phyloP scores from a whole-genome alignment of 495 filamentous ascomycete genomes.

The Penicillium bovifimosum region DNA sequence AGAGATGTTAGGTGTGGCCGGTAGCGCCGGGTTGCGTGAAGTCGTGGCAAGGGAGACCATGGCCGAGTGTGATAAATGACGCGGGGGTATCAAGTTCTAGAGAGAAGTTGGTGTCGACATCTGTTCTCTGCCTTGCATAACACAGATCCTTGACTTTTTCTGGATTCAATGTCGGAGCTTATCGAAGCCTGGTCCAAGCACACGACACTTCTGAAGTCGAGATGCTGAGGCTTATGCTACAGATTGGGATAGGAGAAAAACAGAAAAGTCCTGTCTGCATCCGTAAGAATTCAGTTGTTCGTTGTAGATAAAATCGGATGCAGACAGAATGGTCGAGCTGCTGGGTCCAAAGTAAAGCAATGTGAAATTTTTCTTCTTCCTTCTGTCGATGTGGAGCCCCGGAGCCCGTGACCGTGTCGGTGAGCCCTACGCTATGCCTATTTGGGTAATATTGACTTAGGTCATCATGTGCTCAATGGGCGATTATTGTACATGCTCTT shows the following conservation, averaged over 20 bases:
- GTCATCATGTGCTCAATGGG: constrained; percentile 12
- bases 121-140: constrained; percentile 5
- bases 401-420: constrained; percentile 25
- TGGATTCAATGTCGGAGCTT: constrained; percentile 3
- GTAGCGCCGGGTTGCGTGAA: constrained; percentile 28
- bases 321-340: constrained; percentile 14
- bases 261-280: constrained; percentile 16
- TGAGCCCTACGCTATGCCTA: constrained; percentile 13
- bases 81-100: constrained; percentile 4
- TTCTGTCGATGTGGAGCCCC: constrained; percentile 9
- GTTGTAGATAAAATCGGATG: constrained; percentile 11
- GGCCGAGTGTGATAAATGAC: constrained; percentile 11
- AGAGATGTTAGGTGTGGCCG: constrained; percentile 16
- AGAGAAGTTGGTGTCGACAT: constrained; percentile 20
- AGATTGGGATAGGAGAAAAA: constrained; percentile 11
- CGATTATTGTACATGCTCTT: background rate
- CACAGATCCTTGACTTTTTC: constrained; percentile 1
- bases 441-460: constrained; percentile 17
- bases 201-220: constrained; percentile 21
- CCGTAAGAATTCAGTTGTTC: constrained; percentile 11
- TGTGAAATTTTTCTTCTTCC: constrained; percentile 21
- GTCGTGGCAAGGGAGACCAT: constrained; percentile 44
- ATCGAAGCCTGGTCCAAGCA: constrained; percentile 16
- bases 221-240: constrained; percentile 13
- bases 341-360: constrained; percentile 5